Evolutionary conservation across 129 eudicot genomes (phyloP).

Genomic region (Flaveria trinervia): DNA sequence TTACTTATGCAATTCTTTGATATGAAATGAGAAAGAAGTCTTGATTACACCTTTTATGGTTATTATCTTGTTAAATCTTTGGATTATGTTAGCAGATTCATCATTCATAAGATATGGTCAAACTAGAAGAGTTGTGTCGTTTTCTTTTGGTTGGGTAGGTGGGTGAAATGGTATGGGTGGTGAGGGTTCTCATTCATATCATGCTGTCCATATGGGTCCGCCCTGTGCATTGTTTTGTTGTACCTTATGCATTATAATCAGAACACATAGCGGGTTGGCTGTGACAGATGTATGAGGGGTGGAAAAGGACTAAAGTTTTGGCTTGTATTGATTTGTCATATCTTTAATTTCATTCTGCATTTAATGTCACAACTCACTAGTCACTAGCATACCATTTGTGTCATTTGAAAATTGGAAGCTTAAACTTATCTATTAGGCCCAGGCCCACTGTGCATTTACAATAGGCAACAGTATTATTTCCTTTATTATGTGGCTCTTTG

Average conservation of each 20-base stretch:
- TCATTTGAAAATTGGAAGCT: not conserved
- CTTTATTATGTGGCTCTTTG: not conserved
- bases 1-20: constrained; percentile 14
- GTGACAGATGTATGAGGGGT: constrained; percentile 7
- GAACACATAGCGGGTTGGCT: not conserved
- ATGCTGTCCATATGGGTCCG: not conserved
- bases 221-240: not conserved
- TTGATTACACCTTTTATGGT: not conserved
- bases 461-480: not conserved
- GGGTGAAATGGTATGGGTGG: constrained; percentile 7
- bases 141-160: constrained; percentile 20
- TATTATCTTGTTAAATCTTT: not conserved
- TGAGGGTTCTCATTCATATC: constrained; percentile 19
- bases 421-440: not conserved
- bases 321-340: not conserved
- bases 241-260: not conserved
- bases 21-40: not conserved
- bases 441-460: not conserved
- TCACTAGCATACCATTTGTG: not conserved
- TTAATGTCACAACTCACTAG: not conserved
- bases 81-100: not conserved
- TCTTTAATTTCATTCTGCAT: not conserved
- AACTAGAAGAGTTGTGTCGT: constrained; percentile 12
- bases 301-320: constrained; percentile 6
- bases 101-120: not conserved